Evolutionary conservation across 2,329 filamentous ascomycete genomes (phyloP).

Genomic region (Didymosphaeria variabile): DNA sequence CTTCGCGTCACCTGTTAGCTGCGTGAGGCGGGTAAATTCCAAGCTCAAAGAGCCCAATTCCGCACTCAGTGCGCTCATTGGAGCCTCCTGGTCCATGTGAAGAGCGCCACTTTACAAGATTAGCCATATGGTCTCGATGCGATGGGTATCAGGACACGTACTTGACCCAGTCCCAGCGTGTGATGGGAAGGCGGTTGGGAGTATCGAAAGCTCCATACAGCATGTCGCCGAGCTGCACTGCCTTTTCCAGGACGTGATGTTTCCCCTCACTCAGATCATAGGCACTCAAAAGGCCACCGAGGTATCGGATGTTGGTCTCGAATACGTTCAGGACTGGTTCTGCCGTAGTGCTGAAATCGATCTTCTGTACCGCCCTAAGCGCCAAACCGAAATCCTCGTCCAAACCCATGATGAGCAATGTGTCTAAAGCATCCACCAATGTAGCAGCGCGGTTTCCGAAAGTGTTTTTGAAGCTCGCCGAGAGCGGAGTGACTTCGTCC

Average conservation of each 20-base stretch:
- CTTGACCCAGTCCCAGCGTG: conserved; percentile 51
- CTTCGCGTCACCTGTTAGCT: conserved; percentile 49
- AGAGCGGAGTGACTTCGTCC: conserved; percentile 63
- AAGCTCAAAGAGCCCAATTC: conserved; percentile 50
- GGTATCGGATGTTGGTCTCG: conserved; percentile 52
- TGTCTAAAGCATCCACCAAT: conserved; percentile 68
- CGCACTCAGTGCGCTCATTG: conserved; percentile 42
- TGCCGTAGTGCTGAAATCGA: conserved; percentile 62
- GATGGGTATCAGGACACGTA: conserved; percentile 22
- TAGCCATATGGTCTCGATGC: conserved; percentile 22
- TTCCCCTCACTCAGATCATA: conserved; percentile 48
- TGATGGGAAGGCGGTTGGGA: conserved; percentile 52
- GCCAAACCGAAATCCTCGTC: conserved; percentile 65
- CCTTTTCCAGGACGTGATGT: conserved; percentile 50
- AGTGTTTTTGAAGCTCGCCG: conserved; percentile 56
- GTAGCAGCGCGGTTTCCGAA: conserved; percentile 68
- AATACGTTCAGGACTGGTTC: conserved; percentile 48
- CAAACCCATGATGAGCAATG: conserved; percentile 69
- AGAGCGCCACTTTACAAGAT: conserved; percentile 37
- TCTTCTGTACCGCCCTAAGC: conserved; percentile 58
- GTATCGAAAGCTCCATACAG: conserved; percentile 57
- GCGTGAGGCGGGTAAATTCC: conserved; percentile 52
- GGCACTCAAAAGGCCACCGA: conserved; percentile 50
- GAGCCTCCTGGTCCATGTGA: conserved; percentile 40
- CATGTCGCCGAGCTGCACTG: conserved; percentile 54